Evolutionary conservation across 1,284 basidiomycete genomes (phyloP).

Genomic region (Trametes versicolor): DNA sequence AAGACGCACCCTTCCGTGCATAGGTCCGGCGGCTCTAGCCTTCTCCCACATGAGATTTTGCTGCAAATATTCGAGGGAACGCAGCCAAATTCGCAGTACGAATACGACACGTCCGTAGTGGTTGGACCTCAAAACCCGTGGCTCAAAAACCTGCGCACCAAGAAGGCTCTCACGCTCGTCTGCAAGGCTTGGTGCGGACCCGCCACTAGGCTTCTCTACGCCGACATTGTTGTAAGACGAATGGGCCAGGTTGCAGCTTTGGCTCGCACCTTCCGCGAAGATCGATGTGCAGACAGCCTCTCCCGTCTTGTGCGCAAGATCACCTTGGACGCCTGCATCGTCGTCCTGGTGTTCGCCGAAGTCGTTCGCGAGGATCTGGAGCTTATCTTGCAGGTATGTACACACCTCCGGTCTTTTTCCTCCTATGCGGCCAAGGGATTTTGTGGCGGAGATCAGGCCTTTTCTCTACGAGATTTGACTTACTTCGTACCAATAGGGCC

Average conservation of each 20-base stretch:
- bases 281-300: not conserved
- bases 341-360: not conserved
- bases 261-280: not conserved
- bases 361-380: not conserved
- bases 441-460: too few relatives aligned
- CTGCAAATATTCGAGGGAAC: not conserved
- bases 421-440: too few relatives aligned
- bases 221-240: not conserved
- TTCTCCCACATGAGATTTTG: not conserved
- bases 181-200: not conserved
- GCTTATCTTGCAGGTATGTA: too few relatives aligned
- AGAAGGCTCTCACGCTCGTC: not conserved
- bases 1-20: not conserved
- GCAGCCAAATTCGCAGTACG: not conserved
- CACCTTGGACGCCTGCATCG: not conserved
- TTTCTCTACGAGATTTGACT: too few relatives aligned
- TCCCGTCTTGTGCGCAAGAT: not conserved
- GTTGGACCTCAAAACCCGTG: not conserved
- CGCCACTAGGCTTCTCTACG: not conserved
- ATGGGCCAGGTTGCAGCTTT: conserved; percentile 1
- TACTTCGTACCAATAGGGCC: too few relatives aligned
- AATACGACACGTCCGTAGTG: not conserved
- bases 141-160: not conserved
- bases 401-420: too few relatives aligned
- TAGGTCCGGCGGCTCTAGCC: not conserved